Base-by-base conservation (phyloP, 352 stramenopile genomes). In the Phytophthora quininea region DNA sequence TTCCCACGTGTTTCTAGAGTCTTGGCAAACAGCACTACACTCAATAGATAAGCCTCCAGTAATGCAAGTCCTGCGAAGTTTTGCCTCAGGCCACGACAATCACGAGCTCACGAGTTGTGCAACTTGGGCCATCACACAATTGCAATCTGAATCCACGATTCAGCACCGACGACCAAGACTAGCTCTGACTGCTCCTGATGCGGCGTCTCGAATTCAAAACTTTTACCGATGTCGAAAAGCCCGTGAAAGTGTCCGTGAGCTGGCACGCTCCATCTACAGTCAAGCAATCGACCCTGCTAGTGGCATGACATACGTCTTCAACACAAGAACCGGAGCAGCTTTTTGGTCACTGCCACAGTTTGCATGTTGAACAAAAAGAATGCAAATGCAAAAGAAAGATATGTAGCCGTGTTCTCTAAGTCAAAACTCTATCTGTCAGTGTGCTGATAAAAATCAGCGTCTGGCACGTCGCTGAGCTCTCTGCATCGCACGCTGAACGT, bases 151-250 rank as follows among this genome's bases (percentile, higher is more conserved):
- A 43, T 29, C 70, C 46, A 46, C 9, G 19, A 43, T 27, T 24
- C 75, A 63, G 29, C 59, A 15, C 0, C 53, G 63, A 11, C 60
- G 60, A 47, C 55, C 50, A 57, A 43, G 31, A 30, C 52, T 31
- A 42, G 57, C 33, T n/a, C 53, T 80, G 5, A 74, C 24, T 29
- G 46, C 67, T 54, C 54, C 74, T 5, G 61, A 73, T 2, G 83
- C 83, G 10, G 79, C 79, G 15, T 72, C 33, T 51, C 47, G 75
- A 50, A 79, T 93, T 46, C 85, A 93, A 56, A 60, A 68, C 15
- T 48, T 93, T n/a, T 92, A 79, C 56, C 81, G 81, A 29, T 77
- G 48, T 11, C 74, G 82, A 32, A 88, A 89, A 54, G 85, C 85
- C 2, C 67, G 71, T 15, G 54, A 80, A 35, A 47, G 67, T 40